phyloP scores from a whole-genome alignment of 148 eudicot genomes.

The Nepenthes gracilis region DNA sequence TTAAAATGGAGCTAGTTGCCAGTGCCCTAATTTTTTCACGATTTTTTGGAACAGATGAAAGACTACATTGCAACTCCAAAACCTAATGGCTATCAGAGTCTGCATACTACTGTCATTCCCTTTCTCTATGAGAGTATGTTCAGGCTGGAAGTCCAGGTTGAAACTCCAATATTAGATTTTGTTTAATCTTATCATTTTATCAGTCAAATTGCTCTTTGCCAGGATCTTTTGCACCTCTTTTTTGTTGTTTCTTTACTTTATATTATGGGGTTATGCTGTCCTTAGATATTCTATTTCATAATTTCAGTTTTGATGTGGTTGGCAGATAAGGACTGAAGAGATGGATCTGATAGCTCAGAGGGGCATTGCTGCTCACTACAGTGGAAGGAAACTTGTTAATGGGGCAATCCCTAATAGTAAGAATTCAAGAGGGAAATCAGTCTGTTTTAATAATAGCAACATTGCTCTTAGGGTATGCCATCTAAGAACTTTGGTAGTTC shows the following conservation, averaged over 20 bases:
- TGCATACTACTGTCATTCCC: constrained; percentile 97
- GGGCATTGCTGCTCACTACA: constrained; percentile 95
- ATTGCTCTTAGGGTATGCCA: constrained; percentile 71
- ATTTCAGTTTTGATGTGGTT: constrained; percentile 1
- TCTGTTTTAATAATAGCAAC: constrained; percentile 57
- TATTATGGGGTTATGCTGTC: neutral
- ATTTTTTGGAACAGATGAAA: constrained; percentile 55
- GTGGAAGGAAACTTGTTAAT: constrained; percentile 58
- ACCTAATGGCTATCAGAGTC: constrained; percentile 95
- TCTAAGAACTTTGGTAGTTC: neutral
- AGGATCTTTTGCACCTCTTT: neutral
- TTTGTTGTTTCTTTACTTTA: neutral
- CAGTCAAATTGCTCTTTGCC: neutral
- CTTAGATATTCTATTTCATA: neutral
- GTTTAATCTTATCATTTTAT: neutral
- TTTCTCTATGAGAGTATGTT: constrained; percentile 99
- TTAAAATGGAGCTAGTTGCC: too few relatives aligned
- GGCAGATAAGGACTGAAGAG: constrained; percentile 92
- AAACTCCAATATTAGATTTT: neutral
- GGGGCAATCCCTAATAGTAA: constrained; percentile 38
- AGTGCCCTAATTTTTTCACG: too few relatives aligned
- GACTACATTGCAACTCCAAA: constrained; percentile 96
- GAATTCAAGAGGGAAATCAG: constrained; percentile 54
- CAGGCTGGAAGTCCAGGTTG: constrained; percentile 92
- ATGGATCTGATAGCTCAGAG: constrained; percentile 94